phyloP scores from a whole-genome alignment of 371 early-diverging fungal species.

The Circinella umbellata region DNA sequence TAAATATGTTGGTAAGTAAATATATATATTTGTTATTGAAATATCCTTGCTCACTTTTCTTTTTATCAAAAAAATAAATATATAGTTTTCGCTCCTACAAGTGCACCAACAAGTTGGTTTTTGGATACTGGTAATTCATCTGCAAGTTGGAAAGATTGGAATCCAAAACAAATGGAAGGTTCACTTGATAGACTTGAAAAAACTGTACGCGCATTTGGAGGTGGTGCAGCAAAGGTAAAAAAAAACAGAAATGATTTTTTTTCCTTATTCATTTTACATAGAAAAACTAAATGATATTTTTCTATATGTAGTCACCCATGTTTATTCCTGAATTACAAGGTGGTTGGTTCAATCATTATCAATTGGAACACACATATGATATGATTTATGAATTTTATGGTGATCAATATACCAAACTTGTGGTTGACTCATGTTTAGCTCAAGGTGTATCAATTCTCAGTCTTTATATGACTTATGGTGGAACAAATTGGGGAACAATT shows the following conservation, averaged over 20 bases:
- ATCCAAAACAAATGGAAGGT: conserved; percentile 56
- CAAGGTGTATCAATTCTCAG: conserved; percentile 75
- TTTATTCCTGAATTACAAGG: conserved; percentile 86
- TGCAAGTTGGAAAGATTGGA: conserved; percentile 68
- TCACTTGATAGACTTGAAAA: conserved; percentile 71
- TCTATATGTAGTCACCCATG: conserved; percentile 59
- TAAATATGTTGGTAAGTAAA: conserved; percentile 72
- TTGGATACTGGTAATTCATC: conserved; percentile 52
- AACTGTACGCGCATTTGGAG: conserved; percentile 75
- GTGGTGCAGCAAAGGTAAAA: conserved; percentile 57
- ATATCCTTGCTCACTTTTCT: background rate
- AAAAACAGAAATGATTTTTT: background rate
- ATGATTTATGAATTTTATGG: conserved; percentile 75
- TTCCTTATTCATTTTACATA: no score
- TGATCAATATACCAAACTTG: conserved; percentile 67
- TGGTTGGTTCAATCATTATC: conserved; percentile 84
- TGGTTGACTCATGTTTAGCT: conserved; percentile 68
- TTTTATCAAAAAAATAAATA: background rate
- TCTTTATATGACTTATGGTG: conserved; percentile 83
- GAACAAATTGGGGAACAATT: conserved; percentile 84
- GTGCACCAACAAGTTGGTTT: conserved; percentile 62
- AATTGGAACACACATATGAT: conserved; percentile 70
- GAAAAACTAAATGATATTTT: background rate
- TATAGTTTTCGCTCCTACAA: conserved; percentile 68
- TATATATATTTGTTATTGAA: no score